A percentile compares a stretch with the other conserved stretches of the same genome.
These are phyloP conservation scores for Mortierella sp. DNA, from an alignment of 371 early-diverging fungal genomes.

Conservation along the genomic window DNA sequence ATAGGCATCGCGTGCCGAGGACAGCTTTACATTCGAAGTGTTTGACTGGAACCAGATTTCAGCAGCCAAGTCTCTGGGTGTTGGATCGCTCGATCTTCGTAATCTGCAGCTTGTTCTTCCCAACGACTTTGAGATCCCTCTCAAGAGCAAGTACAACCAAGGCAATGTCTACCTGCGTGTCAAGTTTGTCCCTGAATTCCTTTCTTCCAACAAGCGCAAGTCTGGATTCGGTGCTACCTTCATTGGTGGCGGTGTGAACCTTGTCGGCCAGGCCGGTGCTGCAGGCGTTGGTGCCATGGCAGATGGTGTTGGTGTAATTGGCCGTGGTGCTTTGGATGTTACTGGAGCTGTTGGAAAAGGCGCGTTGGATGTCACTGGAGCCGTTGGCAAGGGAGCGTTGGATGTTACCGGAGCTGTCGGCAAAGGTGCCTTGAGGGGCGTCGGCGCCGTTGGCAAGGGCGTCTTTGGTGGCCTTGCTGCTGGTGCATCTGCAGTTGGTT, in stretches of 20 bases:
- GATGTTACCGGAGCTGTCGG: slow-evolving; percentile 33
- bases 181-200: slow-evolving; percentile 51
- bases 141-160: slow-evolving; percentile 56
- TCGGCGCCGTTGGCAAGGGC: slow-evolving; percentile 62
- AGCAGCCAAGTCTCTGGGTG: slow-evolving; percentile 64
- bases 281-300: slow-evolving; percentile 51
- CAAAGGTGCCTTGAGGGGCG: slow-evolving; percentile 55
- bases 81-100: slow-evolving; percentile 39
- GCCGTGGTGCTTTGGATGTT: slow-evolving; percentile 53
- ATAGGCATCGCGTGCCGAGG: slow-evolving; percentile 56
- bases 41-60: slow-evolving; percentile 82
- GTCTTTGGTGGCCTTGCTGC: slow-evolving; percentile 56
- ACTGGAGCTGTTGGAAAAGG: slow-evolving; percentile 52
- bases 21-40: slow-evolving; percentile 74
- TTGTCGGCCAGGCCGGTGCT: slow-evolving; percentile 48
- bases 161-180: slow-evolving; percentile 46
- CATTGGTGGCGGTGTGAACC: slow-evolving; percentile 46
- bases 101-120: slow-evolving; percentile 44
- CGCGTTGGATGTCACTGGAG: slow-evolving; percentile 60
- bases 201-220: slow-evolving; percentile 32
- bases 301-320: slow-evolving; percentile 52
- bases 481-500: slow-evolving; percentile 55
- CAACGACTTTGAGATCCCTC: slow-evolving; percentile 31
- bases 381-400: slow-evolving; percentile 55
- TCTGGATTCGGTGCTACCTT: slow-evolving; percentile 46